These are phyloP conservation scores for Pleurotus sapidus DNA, from an alignment of 768 basidiomycete genomes.

Conservation along the genomic window DNA sequence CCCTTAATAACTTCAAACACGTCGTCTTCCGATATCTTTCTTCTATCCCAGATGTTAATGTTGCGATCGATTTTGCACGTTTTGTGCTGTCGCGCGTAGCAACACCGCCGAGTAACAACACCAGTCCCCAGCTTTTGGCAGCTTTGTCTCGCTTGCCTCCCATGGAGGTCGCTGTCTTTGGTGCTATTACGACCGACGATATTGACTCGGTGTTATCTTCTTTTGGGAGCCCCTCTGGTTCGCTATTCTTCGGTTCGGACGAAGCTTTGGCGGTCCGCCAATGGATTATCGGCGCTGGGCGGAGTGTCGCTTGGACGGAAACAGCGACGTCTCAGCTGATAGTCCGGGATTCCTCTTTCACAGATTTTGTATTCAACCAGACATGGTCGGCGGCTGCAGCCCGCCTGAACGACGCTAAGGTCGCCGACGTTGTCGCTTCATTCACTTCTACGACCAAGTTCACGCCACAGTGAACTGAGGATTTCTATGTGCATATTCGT, in stretches of 20 bases:
- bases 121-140: constrained; percentile 29
- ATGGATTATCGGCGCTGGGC: constrained; percentile 47
- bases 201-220: constrained; percentile 45
- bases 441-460: constrained; percentile 28
- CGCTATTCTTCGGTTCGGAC: constrained; percentile 60
- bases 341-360: constrained; percentile 47
- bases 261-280: constrained; percentile 44
- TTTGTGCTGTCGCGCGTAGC: constrained; percentile 41
- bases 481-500: constrained; percentile 11
- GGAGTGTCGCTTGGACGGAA: constrained; percentile 50
- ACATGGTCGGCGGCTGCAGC: constrained; percentile 47
- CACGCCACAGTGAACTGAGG: constrained; percentile 12
- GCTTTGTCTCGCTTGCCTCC: constrained; percentile 45
- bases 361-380: constrained; percentile 38
- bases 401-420: constrained; percentile 21
- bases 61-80: constrained; percentile 45
- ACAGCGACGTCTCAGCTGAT: constrained; percentile 45
- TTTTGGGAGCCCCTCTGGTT: constrained; percentile 44
- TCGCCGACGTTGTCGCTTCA: constrained; percentile 43
- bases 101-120: constrained; percentile 37
- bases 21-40: constrained; percentile 55
- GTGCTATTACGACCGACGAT: constrained; percentile 47
- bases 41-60: constrained; percentile 42
- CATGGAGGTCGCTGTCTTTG: constrained; percentile 66
- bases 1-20: constrained; percentile 49